These are phyloP conservation scores for Theobroma cacao DNA, from an alignment of 345 rosid species.

Conservation along the genomic window DNA sequence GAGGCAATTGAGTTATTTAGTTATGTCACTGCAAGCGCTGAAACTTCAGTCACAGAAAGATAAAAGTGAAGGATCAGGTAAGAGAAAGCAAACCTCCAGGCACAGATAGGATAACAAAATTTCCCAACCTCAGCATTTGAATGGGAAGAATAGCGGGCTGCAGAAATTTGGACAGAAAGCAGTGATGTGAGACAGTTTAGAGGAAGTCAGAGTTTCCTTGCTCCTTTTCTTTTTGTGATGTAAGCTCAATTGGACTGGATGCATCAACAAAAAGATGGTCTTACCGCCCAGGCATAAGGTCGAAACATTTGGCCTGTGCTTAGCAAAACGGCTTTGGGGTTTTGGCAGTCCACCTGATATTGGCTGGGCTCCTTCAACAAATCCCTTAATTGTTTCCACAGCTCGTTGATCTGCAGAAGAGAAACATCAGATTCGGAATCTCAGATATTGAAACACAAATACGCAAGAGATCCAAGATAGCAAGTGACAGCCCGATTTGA, in stretches of 20 bases:
- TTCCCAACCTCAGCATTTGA: conserved; percentile 51
- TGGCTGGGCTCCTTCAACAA: conserved; percentile 45
- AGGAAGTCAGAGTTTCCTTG: not conserved
- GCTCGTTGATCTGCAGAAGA: conserved; percentile 33
- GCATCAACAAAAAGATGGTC: not conserved
- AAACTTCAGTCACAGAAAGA: not conserved
- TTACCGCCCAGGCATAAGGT: conserved; percentile 62
- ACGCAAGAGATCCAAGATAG: not conserved
- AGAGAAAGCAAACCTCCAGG: conserved; percentile 50
- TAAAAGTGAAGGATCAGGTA: not conserved
- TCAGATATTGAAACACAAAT: not conserved
- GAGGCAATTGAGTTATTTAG: not conserved
- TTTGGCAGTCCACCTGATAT: conserved; percentile 51
- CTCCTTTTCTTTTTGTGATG: not conserved
- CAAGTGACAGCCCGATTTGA: not conserved
- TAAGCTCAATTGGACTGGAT: not conserved
- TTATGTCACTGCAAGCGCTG: not conserved
- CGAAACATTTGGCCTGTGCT: conserved; percentile 54
- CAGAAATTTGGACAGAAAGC: conserved; percentile 7
- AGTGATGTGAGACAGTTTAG: not conserved
- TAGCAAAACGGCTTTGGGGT: conserved; percentile 52
- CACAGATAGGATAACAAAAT: conserved; percentile 49
- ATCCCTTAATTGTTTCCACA: conserved; percentile 47
- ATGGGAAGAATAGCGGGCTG: conserved; percentile 63
- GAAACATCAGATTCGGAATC: not conserved